phyloP scores from a whole-genome alignment of 139 green algal genomes.

The Microglena sp. region DNA sequence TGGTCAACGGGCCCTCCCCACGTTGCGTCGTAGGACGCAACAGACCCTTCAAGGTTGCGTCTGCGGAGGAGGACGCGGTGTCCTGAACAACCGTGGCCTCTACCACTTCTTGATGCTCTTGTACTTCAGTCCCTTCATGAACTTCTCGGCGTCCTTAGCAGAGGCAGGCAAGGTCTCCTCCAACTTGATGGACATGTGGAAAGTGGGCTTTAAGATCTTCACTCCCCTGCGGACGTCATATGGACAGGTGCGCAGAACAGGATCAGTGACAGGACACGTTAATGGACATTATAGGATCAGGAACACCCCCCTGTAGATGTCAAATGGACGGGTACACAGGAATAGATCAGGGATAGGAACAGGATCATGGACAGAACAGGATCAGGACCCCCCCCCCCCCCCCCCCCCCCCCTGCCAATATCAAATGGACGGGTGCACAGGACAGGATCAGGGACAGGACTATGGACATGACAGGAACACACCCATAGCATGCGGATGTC shows the following conservation, averaged over 20 bases:
- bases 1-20: no score
- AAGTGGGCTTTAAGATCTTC: constrained; percentile 69
- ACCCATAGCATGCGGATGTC: no score
- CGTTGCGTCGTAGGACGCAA: no score
- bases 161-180: constrained; percentile 24
- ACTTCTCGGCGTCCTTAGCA: no score
- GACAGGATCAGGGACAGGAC: not conserved
- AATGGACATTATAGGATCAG: not conserved
- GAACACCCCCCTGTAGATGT: not conserved
- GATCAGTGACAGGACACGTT: not conserved
- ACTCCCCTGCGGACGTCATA: constrained; percentile 32
- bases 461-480: not conserved
- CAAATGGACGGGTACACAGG: not conserved
- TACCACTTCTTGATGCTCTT: no score
- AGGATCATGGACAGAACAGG: constrained; percentile 1
- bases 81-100: not conserved
- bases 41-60: no score
- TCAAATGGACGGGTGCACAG: not conserved
- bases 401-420: no score
- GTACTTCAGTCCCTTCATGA: no score
- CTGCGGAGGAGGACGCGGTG: no score
- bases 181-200: constrained; percentile 73
- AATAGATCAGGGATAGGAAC: not conserved
- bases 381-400: no score
- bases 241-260: not conserved